phyloP scores from a whole-genome alignment of 2,329 filamentous ascomycete species.

The Lachnellula subtilissima region DNA sequence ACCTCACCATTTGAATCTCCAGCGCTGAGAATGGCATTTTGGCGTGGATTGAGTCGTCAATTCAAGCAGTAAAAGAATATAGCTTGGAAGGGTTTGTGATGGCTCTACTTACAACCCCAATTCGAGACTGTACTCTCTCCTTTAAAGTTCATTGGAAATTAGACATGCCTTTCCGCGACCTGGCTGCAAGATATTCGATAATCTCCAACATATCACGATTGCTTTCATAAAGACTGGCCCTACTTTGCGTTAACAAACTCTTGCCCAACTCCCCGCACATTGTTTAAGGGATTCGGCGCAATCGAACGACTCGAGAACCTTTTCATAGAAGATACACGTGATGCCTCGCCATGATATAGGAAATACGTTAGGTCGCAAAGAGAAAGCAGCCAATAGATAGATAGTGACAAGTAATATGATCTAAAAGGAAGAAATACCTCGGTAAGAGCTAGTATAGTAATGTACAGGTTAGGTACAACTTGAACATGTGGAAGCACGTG shows the following conservation, averaged over 20 bases:
- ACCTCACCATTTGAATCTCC: not conserved
- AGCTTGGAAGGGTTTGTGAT: not conserved
- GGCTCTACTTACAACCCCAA: not conserved
- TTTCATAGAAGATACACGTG: not conserved
- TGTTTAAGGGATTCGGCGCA: not conserved
- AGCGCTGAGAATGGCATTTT: constrained; percentile 2
- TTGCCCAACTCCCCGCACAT: not conserved
- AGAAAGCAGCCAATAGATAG: no score
- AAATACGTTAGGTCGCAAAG: no score
- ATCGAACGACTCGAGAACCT: not conserved
- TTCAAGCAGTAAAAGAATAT: not conserved
- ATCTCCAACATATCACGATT: not conserved
- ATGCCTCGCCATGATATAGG: no score
- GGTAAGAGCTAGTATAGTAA: no score
- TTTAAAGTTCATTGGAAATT: not conserved
- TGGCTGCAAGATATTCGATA: not conserved
- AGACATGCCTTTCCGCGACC: not conserved
- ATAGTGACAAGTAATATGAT: no score
- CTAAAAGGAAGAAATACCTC: no score
- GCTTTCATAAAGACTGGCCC: not conserved
- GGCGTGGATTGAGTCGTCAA: constrained; percentile 5
- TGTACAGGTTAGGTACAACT: no score
- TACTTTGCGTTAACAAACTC: not conserved
- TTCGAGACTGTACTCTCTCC: constrained; percentile 2
- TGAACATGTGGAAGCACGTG: no score